Base-by-base conservation (phyloP, 495 filamentous ascomycete species). In the Aspergillus ellipticus region DNA sequence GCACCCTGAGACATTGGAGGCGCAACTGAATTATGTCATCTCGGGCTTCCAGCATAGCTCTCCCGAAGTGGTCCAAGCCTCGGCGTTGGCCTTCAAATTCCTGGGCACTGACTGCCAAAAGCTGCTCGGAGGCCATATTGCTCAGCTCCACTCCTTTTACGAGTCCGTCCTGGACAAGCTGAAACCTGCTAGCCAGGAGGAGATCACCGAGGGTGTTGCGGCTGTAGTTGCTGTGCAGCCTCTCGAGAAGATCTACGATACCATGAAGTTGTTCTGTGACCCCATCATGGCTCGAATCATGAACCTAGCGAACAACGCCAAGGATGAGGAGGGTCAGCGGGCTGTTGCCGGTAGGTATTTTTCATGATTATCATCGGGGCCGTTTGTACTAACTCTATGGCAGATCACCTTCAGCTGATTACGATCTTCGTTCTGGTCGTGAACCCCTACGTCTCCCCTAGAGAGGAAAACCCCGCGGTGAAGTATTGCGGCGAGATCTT, bases 401-500 rank as follows among this genome's bases (percentile, higher is more conserved):
- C 66, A 84, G 94, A 97, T 73, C 89, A 92, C 62, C 77, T 99
- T 45, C 90, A 96, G 63, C 77, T 99, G 55, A 81, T 99, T 60
- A 96, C 94, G 6, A 88, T 89, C 52, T 96, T 97, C 66, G 78
- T 92, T 42, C 84, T 96, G 65, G 74, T 83, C 35, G 89, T 97
- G 19, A 80, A 83, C 41, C 92, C 94, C 2, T 86, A 89, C 53
- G 84, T 95, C 45, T 79, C 83, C 28, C 82, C 75, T n/a, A 77
- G 78, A 43, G 74, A 86, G 55, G 85, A 87, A 53, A 92, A 97
- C 62, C 94, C 95, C 8, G 93, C 90, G 0, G 92, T 99, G 33
- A 92, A 91, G 63, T 99, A 97, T 70, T 97, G 93, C 78, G 82
- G 91, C 56, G 91, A 96, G 66, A 88, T 97, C 31, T 87, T 96